phyloP scores from a whole-genome alignment of 164 flowering plant species.

The Tetrastigma voinierianum region DNA sequence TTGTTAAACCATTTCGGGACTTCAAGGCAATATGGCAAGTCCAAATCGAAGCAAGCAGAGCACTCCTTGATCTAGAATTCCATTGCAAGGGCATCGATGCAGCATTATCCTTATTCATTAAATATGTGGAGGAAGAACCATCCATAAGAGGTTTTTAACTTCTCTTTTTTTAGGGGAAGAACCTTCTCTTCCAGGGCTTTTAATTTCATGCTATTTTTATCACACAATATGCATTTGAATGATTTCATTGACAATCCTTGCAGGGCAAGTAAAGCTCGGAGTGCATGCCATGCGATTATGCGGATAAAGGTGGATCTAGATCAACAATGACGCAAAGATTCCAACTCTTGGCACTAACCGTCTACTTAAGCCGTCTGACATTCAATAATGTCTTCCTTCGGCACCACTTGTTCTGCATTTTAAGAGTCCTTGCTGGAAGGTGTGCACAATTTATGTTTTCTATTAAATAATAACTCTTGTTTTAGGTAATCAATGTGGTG shows the following conservation, averaged over 20 bases:
- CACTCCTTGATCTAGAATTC: slow-evolving; percentile 86
- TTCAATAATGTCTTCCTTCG: slow-evolving; percentile 86
- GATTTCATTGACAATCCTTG: neutral
- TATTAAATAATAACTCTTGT: no score
- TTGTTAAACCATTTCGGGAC: slow-evolving; percentile 68
- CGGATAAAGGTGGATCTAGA: slow-evolving; percentile 46
- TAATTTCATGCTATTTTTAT: neutral
- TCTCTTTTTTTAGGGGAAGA: neutral
- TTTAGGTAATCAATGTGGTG: no score
- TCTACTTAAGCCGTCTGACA: slow-evolving; percentile 63
- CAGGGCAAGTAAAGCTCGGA: slow-evolving; percentile 85
- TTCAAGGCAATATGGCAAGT: slow-evolving; percentile 66
- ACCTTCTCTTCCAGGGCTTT: neutral
- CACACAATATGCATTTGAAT: neutral
- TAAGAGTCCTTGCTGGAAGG: slow-evolving; percentile 85
- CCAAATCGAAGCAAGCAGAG: slow-evolving; percentile 80
- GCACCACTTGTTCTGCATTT: slow-evolving; percentile 82
- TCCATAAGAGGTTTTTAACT: slow-evolving; percentile 67
- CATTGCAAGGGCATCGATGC: slow-evolving; percentile 72
- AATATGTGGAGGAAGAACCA: slow-evolving; percentile 60
- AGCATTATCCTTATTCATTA: slow-evolving; percentile 60
- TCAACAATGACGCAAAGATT: slow-evolving; percentile 35
- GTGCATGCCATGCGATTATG: slow-evolving; percentile 72
- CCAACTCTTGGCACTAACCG: slow-evolving; percentile 61
- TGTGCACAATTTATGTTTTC: slow-evolving; percentile 12